Conservation (phyloP, 768 basidiomycete genomes). For the Rhizopogon roseolus region DNA sequence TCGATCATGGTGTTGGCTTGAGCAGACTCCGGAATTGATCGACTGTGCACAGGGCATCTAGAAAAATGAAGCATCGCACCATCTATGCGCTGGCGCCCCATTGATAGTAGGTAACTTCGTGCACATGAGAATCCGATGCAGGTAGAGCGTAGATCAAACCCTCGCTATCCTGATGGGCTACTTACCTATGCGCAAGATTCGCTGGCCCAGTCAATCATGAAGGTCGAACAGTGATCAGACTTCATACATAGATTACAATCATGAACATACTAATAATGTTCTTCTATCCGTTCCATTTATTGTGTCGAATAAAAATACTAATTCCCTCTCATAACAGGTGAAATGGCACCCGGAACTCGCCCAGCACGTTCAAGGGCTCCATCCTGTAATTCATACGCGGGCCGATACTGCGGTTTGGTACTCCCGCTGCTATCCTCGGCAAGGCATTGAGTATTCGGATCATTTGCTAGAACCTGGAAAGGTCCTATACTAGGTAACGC, state of each 20-base stretch:
- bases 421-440: not conserved
- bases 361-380: constrained; percentile 71
- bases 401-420: constrained; percentile 45
- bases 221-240: too few species aligned
- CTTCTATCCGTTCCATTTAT: not conserved
- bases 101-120: not conserved
- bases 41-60: too few species aligned
- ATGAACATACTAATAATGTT: not conserved
- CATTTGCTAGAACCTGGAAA: constrained; percentile 9
- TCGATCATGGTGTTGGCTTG: too few species aligned
- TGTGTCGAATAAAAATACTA: not conserved
- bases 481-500: constrained; percentile 1
- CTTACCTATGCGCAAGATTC: too few species aligned
- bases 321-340: constrained; percentile 2
- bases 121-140: too few species aligned
- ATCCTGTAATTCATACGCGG: constrained; percentile 79
- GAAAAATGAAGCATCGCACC: not conserved
- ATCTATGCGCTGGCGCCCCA: too few species aligned
- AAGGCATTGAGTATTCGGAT: not conserved
- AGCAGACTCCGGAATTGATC: too few species aligned
- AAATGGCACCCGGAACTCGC: constrained; percentile 33
- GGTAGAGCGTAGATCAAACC: too few species aligned
- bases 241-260: not conserved
- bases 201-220: too few species aligned
- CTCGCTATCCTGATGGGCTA: too few species aligned